Conservation (phyloP, 108 stramenopile species). For the Aurantiochytrium sp. region DNA sequence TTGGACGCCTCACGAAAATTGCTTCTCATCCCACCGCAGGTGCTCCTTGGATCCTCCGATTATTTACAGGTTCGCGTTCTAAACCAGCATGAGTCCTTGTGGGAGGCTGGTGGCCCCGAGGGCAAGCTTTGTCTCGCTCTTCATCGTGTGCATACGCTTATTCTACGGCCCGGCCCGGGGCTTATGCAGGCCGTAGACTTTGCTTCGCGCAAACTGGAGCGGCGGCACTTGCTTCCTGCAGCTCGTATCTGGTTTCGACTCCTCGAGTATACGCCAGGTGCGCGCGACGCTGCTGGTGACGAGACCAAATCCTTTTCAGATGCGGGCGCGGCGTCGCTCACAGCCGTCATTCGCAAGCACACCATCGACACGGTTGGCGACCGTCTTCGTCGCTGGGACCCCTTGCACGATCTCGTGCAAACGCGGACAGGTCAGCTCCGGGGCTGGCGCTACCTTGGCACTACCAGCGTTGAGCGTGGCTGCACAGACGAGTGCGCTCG, state of each 20-base stretch:
- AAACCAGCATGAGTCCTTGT: not conserved
- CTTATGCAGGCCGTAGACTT: not conserved
- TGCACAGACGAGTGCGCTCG: not conserved
- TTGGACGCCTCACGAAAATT: not conserved
- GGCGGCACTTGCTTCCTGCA: not conserved
- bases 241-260: not conserved
- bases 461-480: constrained; percentile 2
- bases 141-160: not conserved
- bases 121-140: not conserved
- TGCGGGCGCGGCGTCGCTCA: not conserved
- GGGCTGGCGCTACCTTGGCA: not conserved
- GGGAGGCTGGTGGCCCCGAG: not conserved
- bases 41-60: not conserved
- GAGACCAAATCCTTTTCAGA: not conserved
- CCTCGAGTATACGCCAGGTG: not conserved
- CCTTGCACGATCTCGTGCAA: not conserved
- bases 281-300: not conserved
- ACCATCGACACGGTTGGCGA: not conserved
- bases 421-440: not conserved
- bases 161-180: not conserved
- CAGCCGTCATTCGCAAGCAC: not conserved
- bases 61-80: not conserved
- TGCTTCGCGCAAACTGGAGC: not conserved
- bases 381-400: not conserved
- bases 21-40: not conserved